Evolutionary conservation across 768 basidiomycete species (phyloP).

Genomic region (Suillus discolor): DNA sequence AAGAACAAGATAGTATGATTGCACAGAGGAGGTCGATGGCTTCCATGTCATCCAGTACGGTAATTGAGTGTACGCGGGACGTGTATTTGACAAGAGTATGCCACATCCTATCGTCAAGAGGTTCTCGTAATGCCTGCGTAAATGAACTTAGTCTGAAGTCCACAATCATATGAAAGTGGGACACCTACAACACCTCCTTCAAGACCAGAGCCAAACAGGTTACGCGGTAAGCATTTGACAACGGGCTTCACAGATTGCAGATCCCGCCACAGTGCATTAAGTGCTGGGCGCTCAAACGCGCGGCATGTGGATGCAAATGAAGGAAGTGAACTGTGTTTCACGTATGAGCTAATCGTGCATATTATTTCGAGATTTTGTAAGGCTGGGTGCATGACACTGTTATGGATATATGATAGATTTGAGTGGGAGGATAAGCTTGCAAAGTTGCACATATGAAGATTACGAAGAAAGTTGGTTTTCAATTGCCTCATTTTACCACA

Average conservation of each 20-base stretch:
- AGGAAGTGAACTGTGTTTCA: neutral
- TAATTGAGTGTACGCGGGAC: neutral
- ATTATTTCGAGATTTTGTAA: neutral
- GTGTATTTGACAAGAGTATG: neutral
- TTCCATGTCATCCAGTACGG: neutral
- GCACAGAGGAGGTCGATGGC: neutral
- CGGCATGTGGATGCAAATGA: neutral
- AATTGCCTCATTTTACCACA: too few species aligned
- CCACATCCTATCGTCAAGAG: neutral
- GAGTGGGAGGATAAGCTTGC: too few species aligned
- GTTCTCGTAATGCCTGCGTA: neutral
- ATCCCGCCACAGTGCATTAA: constrained; percentile 28
- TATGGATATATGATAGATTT: neutral
- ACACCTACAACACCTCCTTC: neutral
- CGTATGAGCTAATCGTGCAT: neutral
- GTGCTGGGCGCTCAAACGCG: constrained; percentile 17
- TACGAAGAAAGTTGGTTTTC: too few species aligned
- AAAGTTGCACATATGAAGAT: too few species aligned
- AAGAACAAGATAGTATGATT: constrained; percentile 17
- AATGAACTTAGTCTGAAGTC: neutral
- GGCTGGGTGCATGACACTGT: neutral
- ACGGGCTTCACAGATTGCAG: constrained; percentile 25
- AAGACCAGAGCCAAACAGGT: neutral
- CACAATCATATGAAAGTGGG: neutral
- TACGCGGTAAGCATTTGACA: constrained; percentile 4